Base-by-base conservation (phyloP, 108 stramenopile genomes). In the Ochromonas danica region DNA sequence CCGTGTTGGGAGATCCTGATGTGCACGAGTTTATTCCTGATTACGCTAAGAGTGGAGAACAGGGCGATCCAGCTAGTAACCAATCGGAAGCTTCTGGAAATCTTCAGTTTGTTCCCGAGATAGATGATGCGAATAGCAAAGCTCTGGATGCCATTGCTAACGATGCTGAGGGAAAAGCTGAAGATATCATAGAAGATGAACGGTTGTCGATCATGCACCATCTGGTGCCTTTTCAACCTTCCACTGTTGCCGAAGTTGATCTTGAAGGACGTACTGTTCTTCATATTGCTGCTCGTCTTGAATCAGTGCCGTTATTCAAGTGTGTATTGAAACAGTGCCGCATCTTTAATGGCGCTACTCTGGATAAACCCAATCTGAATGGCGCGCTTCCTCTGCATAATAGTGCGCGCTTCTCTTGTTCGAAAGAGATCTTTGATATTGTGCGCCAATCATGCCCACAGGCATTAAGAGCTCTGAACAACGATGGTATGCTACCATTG, bases 381-480 rank as follows among this genome's bases (percentile, higher is more conserved):
- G 63, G 63, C 25, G 63, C 63, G 3, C 63, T 67, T 28, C 63
- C 63, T 6, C 31, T 67, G 63, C 63, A 67, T 25, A 67, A 67
- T 36, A 33, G 14, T 36, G 63, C 63, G 33, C 27, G 63, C 3
- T 67, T 67, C 25, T 14, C 14, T 67, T 10, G 63, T 17, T 17
- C 17, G 10, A 17, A 17, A 22, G 51, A 57, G 51, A 10, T 57
- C 10, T 22, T 57, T 57, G 17, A 57, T 10, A 10, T 10, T 17
- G 51, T 57, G 51, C 17, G 22, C 10, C 51, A 22, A 22, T 10
- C 10, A 57, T 57, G 22, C 22, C 51, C 51, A 57, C 51, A 10
- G 51, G 51, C 51, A 57, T 10, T 57, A 10, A 57, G 22, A 31
- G 31, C 63, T 36, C 27, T 67, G 6, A 31, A 31, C 30, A 28